Evolutionary conservation across 305 asterid genomes (phyloP).

Genomic region (Andrographis paniculata): DNA sequence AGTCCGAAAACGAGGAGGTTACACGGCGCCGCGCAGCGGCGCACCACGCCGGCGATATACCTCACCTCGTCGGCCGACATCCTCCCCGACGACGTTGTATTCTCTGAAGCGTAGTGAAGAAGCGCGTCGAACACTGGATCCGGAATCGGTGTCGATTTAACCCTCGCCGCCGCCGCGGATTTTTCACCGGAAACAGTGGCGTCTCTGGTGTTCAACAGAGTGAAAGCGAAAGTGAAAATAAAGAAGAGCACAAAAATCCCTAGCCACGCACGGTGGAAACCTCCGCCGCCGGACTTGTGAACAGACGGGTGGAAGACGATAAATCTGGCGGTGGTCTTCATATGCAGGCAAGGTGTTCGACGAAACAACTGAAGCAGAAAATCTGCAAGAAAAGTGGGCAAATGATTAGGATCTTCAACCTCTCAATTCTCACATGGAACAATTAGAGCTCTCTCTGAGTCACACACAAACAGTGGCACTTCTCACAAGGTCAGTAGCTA

Average conservation of each 20-base stretch:
- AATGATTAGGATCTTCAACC: neutral
- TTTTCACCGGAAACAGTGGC: conserved; percentile 14
- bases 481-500: too few relatives aligned
- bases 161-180: neutral
- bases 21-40: conserved; percentile 61
- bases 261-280: conserved; percentile 45
- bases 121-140: conserved; percentile 43
- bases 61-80: conserved; percentile 46
- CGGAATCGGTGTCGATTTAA: conserved; percentile 28
- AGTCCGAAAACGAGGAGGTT: conserved; percentile 77
- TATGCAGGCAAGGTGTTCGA: conserved; percentile 20
- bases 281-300: conserved; percentile 32
- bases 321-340: conserved; percentile 60
- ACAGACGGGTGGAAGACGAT: conserved; percentile 56
- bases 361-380: neutral
- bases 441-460: too few relatives aligned
- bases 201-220: conserved; percentile 40
- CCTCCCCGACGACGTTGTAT: conserved; percentile 27
- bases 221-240: conserved; percentile 45
- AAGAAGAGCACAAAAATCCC: conserved; percentile 35
- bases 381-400: neutral
- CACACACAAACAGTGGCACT: too few relatives aligned
- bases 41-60: conserved; percentile 45
- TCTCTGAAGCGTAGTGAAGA: conserved; percentile 52
- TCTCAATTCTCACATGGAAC: conserved; percentile 19